Evolutionary conservation across 441 rosid species (phyloP), one percentile per base, ranked within the genome.

Genomic region (Erodium moschatum): DNA sequence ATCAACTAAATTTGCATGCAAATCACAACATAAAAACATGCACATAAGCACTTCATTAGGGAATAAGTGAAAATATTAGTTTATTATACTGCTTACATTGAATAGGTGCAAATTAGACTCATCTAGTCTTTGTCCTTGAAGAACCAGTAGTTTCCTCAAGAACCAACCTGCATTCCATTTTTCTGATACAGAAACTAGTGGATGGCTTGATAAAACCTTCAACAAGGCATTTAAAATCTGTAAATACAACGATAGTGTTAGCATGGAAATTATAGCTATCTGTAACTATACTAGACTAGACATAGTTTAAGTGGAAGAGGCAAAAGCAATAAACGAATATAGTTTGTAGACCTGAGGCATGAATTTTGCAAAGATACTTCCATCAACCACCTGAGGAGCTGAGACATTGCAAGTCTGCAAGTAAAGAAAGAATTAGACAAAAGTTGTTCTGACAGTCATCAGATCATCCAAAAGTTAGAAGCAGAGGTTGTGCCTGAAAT

Each of bases 101-200:
- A 86, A 81, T 38, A 80, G 65, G 38, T 44, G 73, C 69, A 79
- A 31, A 75, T 73, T 73, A 67, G 77, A 66, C 62, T 80, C 73
- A 58, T 68, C 69, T 44, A 83, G 85, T 69, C 42, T 70, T 69
- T 64, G 74, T 75, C 78, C 83, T 71, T 78, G 80, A 62, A 73
- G 65, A 42, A 70, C 13, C 75, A 85, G 73, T 40, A 84, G 76
- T 72, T 83, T 83, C 72, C 40, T 69, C 74, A 88, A 50, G 68
- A 86, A 74, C 90, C 89, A 86, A 62, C 86, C 90, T 16, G 79
- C 72, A 71, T 85, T 83, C 88, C 79, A 78, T 68, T 74, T 77
- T 67, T 70, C 63, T 71, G 61, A 69, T 9, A 72, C 76, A 66
- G 84, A 66, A 18, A 42, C 68, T 40, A 81, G 76, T 46, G 84